Base-by-base conservation (phyloP, 768 basidiomycete genomes). In the Asterophora lycoperdoides region DNA sequence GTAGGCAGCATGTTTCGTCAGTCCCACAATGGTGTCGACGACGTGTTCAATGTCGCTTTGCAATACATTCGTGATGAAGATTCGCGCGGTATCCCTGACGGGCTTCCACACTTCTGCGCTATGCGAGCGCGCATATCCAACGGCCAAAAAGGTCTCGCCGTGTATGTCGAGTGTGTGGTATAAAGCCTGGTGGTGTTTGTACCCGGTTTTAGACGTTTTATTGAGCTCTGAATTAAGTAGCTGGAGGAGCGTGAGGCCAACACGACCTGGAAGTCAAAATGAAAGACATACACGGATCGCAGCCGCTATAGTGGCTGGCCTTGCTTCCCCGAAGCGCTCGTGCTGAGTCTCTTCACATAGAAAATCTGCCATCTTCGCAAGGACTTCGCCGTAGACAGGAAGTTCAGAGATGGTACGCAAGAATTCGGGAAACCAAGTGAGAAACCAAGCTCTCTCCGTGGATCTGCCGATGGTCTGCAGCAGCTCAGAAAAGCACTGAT, bases 301-400 rank as follows among this genome's bases (percentile, higher is more conserved):
- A 26, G 77, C 69, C 20, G 71, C 61, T 67, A 92, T 79, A 14
- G 83, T 77, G 18, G 68, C 66, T 1, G 88, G 81, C 13, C 85
- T 77, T 17, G 78, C 67, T 19, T 72, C 68, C 41, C 71, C 65
- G 60, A 89, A 86, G 3, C 87, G 77, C 48, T 83, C 79, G 55
- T 92, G 89, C 60, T 93, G 92, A 15, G 89, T 65, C 54, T 89
- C 84, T 60, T 88, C 89, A 62, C 84, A 87, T 44, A 93, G 73
- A 52, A 89, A 85, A 53, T 83, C 80, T 11, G 81, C 68, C 32
- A 86, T 74, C 61, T 81, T 84, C 7, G 85, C 84, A 28, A 94
- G 68, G n/a, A 86, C 73, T 44, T 85, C 82, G n/a, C 69, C 71
- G 62, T 78, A 86, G 23, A 70, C 66, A 20, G 68, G 58, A 34